phyloP scores from a whole-genome alignment of 139 green algal species.

The Diplosphaera chodatii region DNA sequence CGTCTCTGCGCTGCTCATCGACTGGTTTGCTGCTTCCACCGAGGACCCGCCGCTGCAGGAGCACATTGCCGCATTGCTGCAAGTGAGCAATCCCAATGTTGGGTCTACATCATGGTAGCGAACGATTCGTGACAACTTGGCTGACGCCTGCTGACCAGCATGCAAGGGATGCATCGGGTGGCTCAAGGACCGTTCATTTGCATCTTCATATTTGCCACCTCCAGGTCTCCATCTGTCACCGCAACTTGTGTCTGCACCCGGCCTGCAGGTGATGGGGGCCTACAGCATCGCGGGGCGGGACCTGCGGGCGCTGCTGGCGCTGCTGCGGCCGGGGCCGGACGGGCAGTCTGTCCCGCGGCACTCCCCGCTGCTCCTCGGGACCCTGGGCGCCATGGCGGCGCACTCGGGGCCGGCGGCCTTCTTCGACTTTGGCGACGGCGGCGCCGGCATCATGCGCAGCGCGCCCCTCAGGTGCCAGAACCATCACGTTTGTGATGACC shows the following conservation, averaged over 20 bases:
- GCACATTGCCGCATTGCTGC: slow-evolving; percentile 24
- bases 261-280: slow-evolving; percentile 19
- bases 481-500: no score
- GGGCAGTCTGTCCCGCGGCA: not conserved
- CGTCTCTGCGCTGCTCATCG: slow-evolving; percentile 27
- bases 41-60: slow-evolving; percentile 6
- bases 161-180: no score
- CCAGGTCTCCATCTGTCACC: no score
- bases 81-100: not conserved
- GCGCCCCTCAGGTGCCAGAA: slow-evolving; percentile 2
- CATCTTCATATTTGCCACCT: no score
- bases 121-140: no score
- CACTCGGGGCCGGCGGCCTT: slow-evolving; percentile 28
- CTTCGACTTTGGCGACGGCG: slow-evolving; percentile 27
- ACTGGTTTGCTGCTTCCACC: slow-evolving; percentile 18
- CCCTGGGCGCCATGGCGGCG: slow-evolving; percentile 20
- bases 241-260: no score
- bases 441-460: slow-evolving; percentile 20
- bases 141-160: no score
- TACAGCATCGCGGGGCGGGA: slow-evolving; percentile 39
- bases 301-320: slow-evolving; percentile 23
- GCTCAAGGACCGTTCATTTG: no score
- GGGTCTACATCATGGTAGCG: no score
- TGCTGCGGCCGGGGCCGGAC: slow-evolving; percentile 15
- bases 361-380: slow-evolving; percentile 14